Evolutionary conservation across 306 rosid species (phyloP), one percentile per base, ranked within the genome.

Genomic region (barrel medic (Medicago truncatula)): DNA sequence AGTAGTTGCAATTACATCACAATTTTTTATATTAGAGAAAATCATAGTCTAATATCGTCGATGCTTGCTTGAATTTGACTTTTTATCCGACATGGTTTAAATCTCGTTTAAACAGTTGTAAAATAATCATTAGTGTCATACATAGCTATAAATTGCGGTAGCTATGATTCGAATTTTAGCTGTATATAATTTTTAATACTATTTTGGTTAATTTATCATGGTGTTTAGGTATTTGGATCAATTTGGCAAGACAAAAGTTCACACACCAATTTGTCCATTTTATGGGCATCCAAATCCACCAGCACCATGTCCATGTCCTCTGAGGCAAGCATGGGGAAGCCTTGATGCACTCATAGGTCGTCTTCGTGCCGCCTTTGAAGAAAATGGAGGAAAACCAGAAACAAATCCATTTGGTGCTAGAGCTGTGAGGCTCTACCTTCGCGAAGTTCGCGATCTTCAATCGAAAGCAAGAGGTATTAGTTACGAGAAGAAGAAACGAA

Each of bases 251-350:
- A 96, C 99, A 3, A 96, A 96, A 76, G 99, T 96, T 20, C 99
- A 96, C 85, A 79, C 91, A 9, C 96, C 96, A 36, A 89, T 96
- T 60, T 96, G 99, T 75, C 97, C 98, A 8, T 96, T 96, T 41
- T 96, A 83, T 53, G 99, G 99, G 0, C 98, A 92, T 64, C 99
- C 99, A 0, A 92, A 88, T 70, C 99, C 99, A 0, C 99, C 99
- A 0, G 99, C 97, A 1, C 99, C 99, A 0, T 96, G 99, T 74
- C 99, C 97, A n/a, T 96, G 99, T 76, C 99, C 99, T 18, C 93
- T 96, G 0, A 72, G 96, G 1, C 99, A 96, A 78, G 99, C 99
- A 0, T 96, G 99, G 99, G 99, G 99, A 0, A 96, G 99, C 78
- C 97, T 96, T 0, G 99, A 96, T 4, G 98, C 99, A 0, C 98